Base-by-base conservation (phyloP, 2,329 filamentous ascomycete genomes). In the Exophiala viscosa region DNA sequence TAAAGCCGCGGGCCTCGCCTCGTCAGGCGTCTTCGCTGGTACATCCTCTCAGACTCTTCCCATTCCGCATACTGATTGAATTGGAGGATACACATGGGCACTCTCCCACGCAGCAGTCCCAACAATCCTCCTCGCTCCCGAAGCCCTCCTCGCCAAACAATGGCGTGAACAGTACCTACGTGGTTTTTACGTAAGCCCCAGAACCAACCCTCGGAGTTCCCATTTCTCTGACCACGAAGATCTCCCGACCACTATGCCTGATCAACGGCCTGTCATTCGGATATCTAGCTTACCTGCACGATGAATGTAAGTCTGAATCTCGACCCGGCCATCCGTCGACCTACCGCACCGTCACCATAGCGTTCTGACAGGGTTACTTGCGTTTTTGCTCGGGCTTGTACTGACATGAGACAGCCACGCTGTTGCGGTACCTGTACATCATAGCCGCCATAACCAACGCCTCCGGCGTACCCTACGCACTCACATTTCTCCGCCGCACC, bases 21-120 rank as follows among this genome's bases (percentile, higher is more conserved):
- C 51, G 8, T 45, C 51, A 8, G 55, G 51, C 2, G 42, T 57
- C 9, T 54, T 57, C 38, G 55, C 51, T 15, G 55, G 55, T 55
- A 40, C 7, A 5, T 31, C 2, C 14, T 47, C 6, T 20, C n/a
- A 20, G 15, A n/a, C n/a, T n/a, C n/a, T n/a, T n/a, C n/a, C n/a
- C n/a, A n/a, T n/a, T 39, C 14, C 31, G 17, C 40, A 34, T 32
- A 14, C 17, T 49, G n/a, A 33, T 35, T 5, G 11, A 32, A 13
- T 18, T 8, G n/a, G 11, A 58, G 56, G 56, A 20, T 58, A 58
- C 45, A 58, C 56, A 7, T 58, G 56, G 56, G 45, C 52, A 11
- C 49, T 58, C 3, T 58, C 56, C 17, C 49, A 53, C 31, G 56
- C 56, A 1, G 42, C 56, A 1, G 50, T 58, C 23, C 56, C 56